phyloP scores from a whole-genome alignment of 2,329 filamentous ascomycete species.

The Fusarium agapanthi region DNA sequence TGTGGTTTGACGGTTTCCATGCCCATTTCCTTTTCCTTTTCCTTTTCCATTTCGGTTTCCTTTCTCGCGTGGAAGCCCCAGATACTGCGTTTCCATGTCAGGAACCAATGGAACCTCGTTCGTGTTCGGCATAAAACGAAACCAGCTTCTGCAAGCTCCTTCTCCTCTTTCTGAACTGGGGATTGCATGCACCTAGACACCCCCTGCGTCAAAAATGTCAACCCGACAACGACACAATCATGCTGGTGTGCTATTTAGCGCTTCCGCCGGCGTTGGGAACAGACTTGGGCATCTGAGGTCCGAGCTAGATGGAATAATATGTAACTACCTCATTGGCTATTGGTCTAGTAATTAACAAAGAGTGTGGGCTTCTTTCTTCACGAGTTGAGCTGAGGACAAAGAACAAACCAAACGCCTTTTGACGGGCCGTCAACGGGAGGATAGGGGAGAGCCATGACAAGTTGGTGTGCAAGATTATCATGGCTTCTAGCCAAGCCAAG shows the following conservation, averaged over 20 bases:
- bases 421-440: constrained; percentile 17
- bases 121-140: constrained; percentile 15
- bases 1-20: constrained; percentile 23
- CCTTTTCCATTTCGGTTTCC: neutral
- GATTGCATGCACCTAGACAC: constrained; percentile 18
- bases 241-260: constrained; percentile 26
- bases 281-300: constrained; percentile 9
- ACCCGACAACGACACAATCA: constrained; percentile 37
- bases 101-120: constrained; percentile 12
- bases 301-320: constrained; percentile 3
- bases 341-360: constrained; percentile 7
- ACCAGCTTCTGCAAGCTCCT: neutral
- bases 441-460: constrained; percentile 23
- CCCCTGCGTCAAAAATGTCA: constrained; percentile 41
- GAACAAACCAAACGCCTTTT: constrained; percentile 18
- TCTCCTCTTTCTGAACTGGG: constrained; percentile 9
- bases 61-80: constrained; percentile 14
- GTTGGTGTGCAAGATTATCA: constrained; percentile 1
- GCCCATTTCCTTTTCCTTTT: neutral
- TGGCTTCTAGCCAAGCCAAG: neutral
- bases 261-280: constrained; percentile 15
- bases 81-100: constrained; percentile 5
- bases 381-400: neutral
- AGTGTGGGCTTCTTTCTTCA: constrained; percentile 5
- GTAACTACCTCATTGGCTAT: neutral